Conservation (phyloP, 495 filamentous ascomycete species). For the Haplographium delicatum region DNA sequence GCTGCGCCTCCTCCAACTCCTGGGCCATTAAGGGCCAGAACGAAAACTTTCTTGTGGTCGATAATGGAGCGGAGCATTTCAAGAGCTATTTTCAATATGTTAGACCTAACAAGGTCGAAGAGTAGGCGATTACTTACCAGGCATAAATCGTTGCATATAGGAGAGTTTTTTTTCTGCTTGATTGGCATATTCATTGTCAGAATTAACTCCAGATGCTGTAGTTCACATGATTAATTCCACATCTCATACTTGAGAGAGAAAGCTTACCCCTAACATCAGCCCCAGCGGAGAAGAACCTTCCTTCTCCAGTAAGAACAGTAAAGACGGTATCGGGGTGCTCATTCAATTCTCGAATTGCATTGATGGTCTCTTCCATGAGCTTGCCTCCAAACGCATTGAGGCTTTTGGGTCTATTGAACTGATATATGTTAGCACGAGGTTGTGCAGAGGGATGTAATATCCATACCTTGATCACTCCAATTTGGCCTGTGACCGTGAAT, state of each 20-base stretch:
- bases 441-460: background rate
- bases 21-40: constrained; percentile 26
- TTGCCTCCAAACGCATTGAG: constrained; percentile 26
- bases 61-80: constrained; percentile 26
- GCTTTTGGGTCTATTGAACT: constrained; percentile 25
- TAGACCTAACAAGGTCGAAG: background rate
- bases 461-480: constrained; percentile 23
- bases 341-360: constrained; percentile 20
- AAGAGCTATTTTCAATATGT: constrained; percentile 4
- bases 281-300: constrained; percentile 26
- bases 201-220: constrained; percentile 10
- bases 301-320: constrained; percentile 26
- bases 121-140: constrained; percentile 6
- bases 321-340: constrained; percentile 24
- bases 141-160: constrained; percentile 10
- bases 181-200: constrained; percentile 4
- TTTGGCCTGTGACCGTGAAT: constrained; percentile 15
- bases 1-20: constrained; percentile 24
- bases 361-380: constrained; percentile 20
- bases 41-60: constrained; percentile 25
- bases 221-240: background rate
- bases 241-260: background rate
- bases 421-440: constrained; percentile 1
- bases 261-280: constrained; percentile 24
- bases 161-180: constrained; percentile 19